Evolutionary conservation across 208 protist species (phyloP), one percentile per base, ranked within the genome.

Genomic region (Acanthamoeba castellanii): DNA sequence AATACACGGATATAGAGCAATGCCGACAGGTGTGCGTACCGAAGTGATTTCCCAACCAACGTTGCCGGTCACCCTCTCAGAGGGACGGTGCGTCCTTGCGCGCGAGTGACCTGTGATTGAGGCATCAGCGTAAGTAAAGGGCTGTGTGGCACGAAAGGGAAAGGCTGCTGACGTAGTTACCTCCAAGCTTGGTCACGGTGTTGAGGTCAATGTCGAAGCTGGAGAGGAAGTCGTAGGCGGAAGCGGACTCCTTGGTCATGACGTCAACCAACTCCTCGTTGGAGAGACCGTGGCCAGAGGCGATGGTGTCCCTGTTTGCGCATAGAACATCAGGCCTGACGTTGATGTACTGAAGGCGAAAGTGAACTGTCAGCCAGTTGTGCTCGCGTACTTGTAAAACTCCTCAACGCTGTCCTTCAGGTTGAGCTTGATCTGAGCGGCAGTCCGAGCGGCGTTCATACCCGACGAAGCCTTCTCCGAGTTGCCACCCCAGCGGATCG

Each of bases 381-480:
- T 47, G 34, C 27, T 37, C 0, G 94, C 97, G 94, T 97, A 96
- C 45, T 95, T 66, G 18, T 50, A 68, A 64, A 98, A 98, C 30
- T 50, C 27, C 59, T 85, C 97, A n/a, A 94, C 37, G 25, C 96
- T 96, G 94, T 99, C 98, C 22, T 97, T 90, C 91, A 98, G 82
- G 70, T 96, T 96, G 57, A 96, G 72, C 95, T 97, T 92, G 42
- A 96, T 96, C 97, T 99, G 98, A 32, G 98, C 97, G 64, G 96
- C 96, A 13, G 99, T 99, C 45, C 96, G 96, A 96, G 97, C 98
- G 30, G 95, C 98, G 95, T 99, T 99, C 93, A 99, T 99, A 95
- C 99, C 99, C 34, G 98, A 99, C 14, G 98, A 99, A 16, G 99
- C 99, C 97, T 99, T 99, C 81, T 98, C 98, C 59, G 98, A 99